A percentile compares a stretch with the other conserved stretches of the same genome.
These are phyloP conservation scores for Xylaria curta DNA, from an alignment of 495 filamentous ascomycete species.

Conservation along the genomic window DNA sequence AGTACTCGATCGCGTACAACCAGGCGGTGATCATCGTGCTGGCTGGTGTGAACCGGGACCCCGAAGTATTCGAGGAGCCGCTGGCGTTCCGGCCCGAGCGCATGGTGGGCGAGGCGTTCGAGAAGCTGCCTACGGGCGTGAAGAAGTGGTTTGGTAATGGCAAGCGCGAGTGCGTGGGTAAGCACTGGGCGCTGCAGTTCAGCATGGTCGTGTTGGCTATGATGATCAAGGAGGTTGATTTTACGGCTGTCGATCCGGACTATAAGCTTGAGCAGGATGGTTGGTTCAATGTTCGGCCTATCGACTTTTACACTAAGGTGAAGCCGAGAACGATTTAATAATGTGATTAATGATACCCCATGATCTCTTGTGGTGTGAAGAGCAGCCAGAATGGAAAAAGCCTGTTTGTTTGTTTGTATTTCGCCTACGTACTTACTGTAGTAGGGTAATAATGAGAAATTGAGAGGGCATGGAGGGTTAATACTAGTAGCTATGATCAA, in stretches of 20 bases:
- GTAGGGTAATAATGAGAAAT: neutral
- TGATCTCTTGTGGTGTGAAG: neutral
- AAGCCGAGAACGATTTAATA: conserved; percentile 40
- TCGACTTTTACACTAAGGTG: conserved; percentile 48
- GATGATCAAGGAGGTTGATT: conserved; percentile 67
- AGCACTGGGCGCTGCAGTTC: conserved; percentile 73
- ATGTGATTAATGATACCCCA: conserved; percentile 7
- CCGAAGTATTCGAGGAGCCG: conserved; percentile 67
- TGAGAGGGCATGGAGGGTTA: neutral
- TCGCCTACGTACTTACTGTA: neutral
- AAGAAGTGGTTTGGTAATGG: conserved; percentile 79
- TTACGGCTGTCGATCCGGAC: conserved; percentile 60
- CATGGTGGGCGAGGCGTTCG: conserved; percentile 69
- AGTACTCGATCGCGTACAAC: conserved; percentile 68
- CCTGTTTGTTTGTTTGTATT: neutral
- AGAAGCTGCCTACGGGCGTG: conserved; percentile 60
- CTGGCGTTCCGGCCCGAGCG: conserved; percentile 69
- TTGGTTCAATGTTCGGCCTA: conserved; percentile 54
- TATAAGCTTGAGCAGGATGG: conserved; percentile 62
- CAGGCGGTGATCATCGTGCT: conserved; percentile 68
- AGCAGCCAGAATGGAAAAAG: neutral
- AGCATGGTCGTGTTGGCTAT: conserved; percentile 59
- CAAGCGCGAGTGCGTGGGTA: conserved; percentile 69
- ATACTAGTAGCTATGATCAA: neutral
- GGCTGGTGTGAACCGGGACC: conserved; percentile 69